Conservation (phyloP, 768 basidiomycete species). For the Kwoniella shandongensis region DNA sequence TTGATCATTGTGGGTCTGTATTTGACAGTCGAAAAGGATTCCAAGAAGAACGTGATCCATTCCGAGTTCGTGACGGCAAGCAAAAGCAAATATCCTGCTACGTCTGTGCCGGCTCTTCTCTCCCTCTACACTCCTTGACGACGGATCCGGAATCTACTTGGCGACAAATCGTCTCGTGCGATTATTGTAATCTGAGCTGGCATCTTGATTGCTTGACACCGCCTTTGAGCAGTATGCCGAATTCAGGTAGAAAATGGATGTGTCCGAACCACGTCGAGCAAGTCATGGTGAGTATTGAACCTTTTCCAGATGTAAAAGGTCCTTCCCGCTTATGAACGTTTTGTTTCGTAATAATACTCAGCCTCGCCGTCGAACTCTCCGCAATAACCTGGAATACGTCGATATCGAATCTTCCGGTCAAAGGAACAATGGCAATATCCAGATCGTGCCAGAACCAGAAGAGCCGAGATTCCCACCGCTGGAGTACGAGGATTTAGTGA, state of each 20-base stretch:
- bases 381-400: conserved; percentile 65
- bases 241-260: conserved; percentile 93
- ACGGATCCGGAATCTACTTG: conserved; percentile 46
- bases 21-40: conserved; percentile 73
- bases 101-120: conserved; percentile 76
- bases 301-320: not conserved
- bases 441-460: conserved; percentile 71
- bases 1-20: too few relatives aligned
- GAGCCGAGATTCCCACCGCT: conserved; percentile 18
- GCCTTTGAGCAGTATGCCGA: conserved; percentile 79
- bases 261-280: conserved; percentile 96
- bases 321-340: not conserved
- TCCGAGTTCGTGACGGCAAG: conserved; percentile 80
- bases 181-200: conserved; percentile 92
- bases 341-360: conserved; percentile 46
- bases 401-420: conserved; percentile 72
- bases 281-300: conserved; percentile 63
- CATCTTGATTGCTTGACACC: conserved; percentile 95
- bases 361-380: conserved; percentile 79
- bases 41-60: conserved; percentile 85
- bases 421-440: conserved; percentile 89
- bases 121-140: conserved; percentile 58
- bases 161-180: conserved; percentile 78
- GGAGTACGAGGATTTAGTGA: conserved; percentile 47
- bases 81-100: conserved; percentile 84